These are phyloP conservation scores for Saxophila tyrrhenica DNA, from an alignment of 495 filamentous ascomycete genomes.

Conservation along the genomic window DNA sequence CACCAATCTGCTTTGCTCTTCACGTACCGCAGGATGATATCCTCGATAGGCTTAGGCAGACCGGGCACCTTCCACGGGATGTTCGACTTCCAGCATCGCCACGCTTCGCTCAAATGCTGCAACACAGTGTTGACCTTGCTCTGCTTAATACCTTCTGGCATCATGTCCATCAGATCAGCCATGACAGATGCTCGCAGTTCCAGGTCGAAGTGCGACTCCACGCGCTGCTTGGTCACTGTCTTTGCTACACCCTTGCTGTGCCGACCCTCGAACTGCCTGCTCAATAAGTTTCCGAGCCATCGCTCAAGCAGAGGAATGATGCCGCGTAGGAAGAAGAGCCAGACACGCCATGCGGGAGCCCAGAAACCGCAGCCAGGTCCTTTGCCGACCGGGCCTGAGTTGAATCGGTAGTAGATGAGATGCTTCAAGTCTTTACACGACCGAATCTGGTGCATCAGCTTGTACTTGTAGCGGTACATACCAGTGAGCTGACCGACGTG, in stretches of 20 bases:
- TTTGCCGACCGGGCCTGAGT: conserved; percentile 94
- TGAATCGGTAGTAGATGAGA: conserved; percentile 98
- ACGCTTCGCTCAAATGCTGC: conserved; percentile 94
- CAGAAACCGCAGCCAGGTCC: conserved; percentile 98
- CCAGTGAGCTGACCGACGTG: conserved; percentile 97
- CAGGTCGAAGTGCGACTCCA: conserved; percentile 97
- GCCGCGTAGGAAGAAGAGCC: conserved; percentile 99
- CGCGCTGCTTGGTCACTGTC: conserved; percentile 97
- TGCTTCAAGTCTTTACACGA: conserved; percentile 99
- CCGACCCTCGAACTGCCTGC: conserved; percentile 94
- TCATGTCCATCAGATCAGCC: conserved; percentile 99
- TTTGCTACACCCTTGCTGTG: conserved; percentile 99
- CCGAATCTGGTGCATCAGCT: conserved; percentile 99
- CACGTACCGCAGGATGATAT: conserved; percentile 95
- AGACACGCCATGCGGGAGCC: conserved; percentile 98
- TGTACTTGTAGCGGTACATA: conserved; percentile 99
- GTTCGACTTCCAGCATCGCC: conserved; percentile 99
- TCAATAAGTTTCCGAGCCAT: conserved; percentile 95
- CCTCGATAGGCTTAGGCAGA: conserved; percentile 91
- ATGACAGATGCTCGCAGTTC: conserved; percentile 97
- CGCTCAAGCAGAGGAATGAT: conserved; percentile 94
- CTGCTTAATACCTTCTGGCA: conserved; percentile 99
- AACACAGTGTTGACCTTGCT: conserved; percentile 98
- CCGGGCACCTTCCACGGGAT: conserved; percentile 99
- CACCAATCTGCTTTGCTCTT: conserved; percentile 99